phyloP scores from a whole-genome alignment of 2,329 filamentous ascomycete species.

The Aureobasidium leucospermi region DNA sequence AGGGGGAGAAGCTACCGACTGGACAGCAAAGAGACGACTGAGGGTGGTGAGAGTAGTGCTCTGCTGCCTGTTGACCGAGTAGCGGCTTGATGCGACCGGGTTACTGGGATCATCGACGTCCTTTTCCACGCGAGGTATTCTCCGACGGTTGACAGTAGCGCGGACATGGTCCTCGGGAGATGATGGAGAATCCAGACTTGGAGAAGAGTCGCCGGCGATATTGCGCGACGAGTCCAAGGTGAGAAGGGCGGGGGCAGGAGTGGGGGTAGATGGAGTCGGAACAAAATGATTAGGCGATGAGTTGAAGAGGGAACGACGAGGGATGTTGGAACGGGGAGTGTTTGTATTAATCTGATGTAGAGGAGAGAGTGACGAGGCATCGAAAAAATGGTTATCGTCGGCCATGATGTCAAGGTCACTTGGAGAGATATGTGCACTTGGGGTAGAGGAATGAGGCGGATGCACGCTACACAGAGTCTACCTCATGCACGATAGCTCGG shows the following conservation, averaged over 20 bases:
- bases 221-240: constrained; percentile 7
- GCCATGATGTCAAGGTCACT: constrained; percentile 12
- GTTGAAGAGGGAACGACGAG: constrained; percentile 10
- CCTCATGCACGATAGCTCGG: constrained; percentile 6
- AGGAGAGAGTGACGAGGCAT: neutral
- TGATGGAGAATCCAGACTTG: constrained; percentile 10
- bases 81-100: constrained; percentile 19
- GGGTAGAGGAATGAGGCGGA: constrained; percentile 7
- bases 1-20: constrained; percentile 28
- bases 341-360: neutral
- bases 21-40: constrained; percentile 38
- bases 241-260: constrained; percentile 10
- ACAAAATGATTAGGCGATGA: neutral
- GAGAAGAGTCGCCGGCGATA: neutral
- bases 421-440: neutral
- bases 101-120: constrained; percentile 42
- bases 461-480: constrained; percentile 10
- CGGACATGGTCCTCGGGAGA: constrained; percentile 19
- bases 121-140: constrained; percentile 39
- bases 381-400: constrained; percentile 8
- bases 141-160: constrained; percentile 20
- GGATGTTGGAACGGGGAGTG: neutral
- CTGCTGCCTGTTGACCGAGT: constrained; percentile 25
- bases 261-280: constrained; percentile 7
- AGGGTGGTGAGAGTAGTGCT: constrained; percentile 37